Percentiles rank a stretch among this genome's conserved stretches.
phyloP scores from a whole-genome alignment of 2,329 filamentous ascomycete genomes.

The Huntiella moniliformis region DNA sequence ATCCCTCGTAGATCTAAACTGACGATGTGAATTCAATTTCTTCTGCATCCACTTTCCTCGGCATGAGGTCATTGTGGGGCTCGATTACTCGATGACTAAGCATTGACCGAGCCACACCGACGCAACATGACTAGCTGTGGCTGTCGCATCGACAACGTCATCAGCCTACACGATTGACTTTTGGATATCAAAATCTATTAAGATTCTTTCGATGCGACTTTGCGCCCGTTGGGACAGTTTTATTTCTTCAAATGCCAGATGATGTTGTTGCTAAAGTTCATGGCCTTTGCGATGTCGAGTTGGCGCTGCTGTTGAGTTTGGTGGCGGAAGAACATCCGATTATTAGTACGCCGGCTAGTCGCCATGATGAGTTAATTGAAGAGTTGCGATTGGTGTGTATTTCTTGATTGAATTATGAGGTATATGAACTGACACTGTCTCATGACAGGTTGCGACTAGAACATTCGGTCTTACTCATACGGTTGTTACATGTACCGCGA shows the following conservation, averaged over 20 bases:
- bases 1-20: background rate
- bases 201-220: background rate
- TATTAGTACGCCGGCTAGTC: slow-evolving; percentile 50
- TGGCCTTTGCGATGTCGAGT: slow-evolving; percentile 67
- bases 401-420: background rate
- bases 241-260: slow-evolving; percentile 34
- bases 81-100: background rate
- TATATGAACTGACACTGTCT: background rate
- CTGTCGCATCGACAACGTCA: background rate
- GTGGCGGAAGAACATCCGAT: slow-evolving; percentile 74
- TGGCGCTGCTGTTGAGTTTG: slow-evolving; percentile 68
- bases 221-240: slow-evolving; percentile 1
- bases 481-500: slow-evolving; percentile 51
- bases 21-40: background rate
- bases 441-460: slow-evolving; percentile 38
- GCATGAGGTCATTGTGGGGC: slow-evolving; percentile 1
- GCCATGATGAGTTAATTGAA: slow-evolving; percentile 41
- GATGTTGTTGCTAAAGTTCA: slow-evolving; percentile 51
- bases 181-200: too few species aligned
- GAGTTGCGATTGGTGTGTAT: slow-evolving; percentile 49
- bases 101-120: background rate
- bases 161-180: background rate
- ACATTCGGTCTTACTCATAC: slow-evolving; percentile 55
- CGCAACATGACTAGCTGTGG: background rate
- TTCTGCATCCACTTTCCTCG: background rate